Percentiles rank a stretch among this genome's conserved stretches.
These are phyloP conservation scores for Rhodofomes roseus DNA, from an alignment of 1,284 basidiomycete species.

Conservation along the genomic window DNA sequence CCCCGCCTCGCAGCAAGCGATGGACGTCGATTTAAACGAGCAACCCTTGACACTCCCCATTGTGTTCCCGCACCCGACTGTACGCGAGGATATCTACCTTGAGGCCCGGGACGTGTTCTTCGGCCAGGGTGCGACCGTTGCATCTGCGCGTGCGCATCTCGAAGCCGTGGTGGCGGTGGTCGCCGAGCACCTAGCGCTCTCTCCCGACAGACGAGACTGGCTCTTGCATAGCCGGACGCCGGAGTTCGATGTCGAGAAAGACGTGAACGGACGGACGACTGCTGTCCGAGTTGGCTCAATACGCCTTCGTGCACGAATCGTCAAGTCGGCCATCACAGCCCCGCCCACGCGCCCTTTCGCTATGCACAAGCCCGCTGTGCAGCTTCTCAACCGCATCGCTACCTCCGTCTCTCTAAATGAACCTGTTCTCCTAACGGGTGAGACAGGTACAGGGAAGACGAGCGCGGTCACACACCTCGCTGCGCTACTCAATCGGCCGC, in stretches of 20 bases:
- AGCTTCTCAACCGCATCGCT: slow-evolving; percentile 81
- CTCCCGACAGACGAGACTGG: slow-evolving; percentile 54
- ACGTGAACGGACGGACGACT: slow-evolving; percentile 54
- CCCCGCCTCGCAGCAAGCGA: slow-evolving; percentile 41
- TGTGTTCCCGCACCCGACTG: slow-evolving; percentile 68
- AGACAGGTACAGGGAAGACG: slow-evolving; percentile 99
- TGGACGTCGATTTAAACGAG: slow-evolving; percentile 39
- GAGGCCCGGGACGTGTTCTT: slow-evolving; percentile 94
- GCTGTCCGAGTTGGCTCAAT: slow-evolving; percentile 59
- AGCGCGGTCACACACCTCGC: slow-evolving; percentile 90
- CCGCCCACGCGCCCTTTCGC: slow-evolving; percentile 69
- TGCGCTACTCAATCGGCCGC: slow-evolving; percentile 68
- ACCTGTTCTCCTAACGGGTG: slow-evolving; percentile 91
- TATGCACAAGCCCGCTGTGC: slow-evolving; percentile 83
- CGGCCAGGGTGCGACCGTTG: slow-evolving; percentile 59
- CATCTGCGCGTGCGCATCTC: slow-evolving; percentile 48
- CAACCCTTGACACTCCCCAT: slow-evolving; percentile 29
- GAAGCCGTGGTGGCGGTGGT: slow-evolving; percentile 49
- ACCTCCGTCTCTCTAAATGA: slow-evolving; percentile 75
- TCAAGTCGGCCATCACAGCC: slow-evolving; percentile 33
- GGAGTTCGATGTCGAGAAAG: slow-evolving; percentile 64
- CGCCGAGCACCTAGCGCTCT: slow-evolving; percentile 65
- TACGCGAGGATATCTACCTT: slow-evolving; percentile 89
- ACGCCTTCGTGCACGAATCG: slow-evolving; percentile 43
- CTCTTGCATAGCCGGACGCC: slow-evolving; percentile 60